A percentile compares a stretch with the other conserved stretches of the same genome.
Conservation (phyloP, 2,329 filamentous ascomycete species). For the Cladosporium oxysporum region DNA sequence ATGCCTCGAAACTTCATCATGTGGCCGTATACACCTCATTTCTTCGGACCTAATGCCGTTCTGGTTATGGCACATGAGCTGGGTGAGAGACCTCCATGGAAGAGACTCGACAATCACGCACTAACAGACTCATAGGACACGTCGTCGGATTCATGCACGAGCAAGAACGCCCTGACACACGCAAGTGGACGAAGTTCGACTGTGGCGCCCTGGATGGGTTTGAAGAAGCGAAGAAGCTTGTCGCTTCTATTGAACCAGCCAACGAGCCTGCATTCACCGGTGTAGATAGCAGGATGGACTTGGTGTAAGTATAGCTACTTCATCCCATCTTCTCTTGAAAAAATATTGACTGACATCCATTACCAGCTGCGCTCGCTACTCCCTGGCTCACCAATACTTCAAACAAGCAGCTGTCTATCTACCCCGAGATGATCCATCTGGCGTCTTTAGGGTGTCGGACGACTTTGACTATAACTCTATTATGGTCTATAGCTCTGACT, state of each 20-base stretch:
- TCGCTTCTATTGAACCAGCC: no score
- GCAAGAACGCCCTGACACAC: background rate
- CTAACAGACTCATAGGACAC: background rate
- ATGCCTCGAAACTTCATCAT: background rate
- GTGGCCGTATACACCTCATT: background rate
- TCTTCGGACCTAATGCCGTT: no score
- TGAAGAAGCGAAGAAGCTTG: background rate
- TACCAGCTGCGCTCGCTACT: no score
- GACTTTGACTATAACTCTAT: background rate
- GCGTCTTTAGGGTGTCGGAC: background rate
- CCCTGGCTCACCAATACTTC: background rate
- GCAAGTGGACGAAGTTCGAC: background rate
- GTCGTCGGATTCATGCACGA: slow-evolving; percentile 1
- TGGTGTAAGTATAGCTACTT: background rate
- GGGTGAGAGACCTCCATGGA: background rate
- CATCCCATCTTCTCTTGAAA: no score
- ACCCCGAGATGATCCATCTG: background rate
- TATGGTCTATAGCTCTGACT: background rate
- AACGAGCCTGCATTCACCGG: background rate
- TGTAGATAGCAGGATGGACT: background rate
- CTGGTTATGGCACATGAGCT: background rate
- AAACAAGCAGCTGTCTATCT: background rate
- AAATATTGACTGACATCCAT: no score
- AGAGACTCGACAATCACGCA: no score
- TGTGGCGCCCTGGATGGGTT: background rate